Evolutionary conservation across 805 yeast genomes (phyloP).

Genomic region (Saturnispora besseyi): DNA sequence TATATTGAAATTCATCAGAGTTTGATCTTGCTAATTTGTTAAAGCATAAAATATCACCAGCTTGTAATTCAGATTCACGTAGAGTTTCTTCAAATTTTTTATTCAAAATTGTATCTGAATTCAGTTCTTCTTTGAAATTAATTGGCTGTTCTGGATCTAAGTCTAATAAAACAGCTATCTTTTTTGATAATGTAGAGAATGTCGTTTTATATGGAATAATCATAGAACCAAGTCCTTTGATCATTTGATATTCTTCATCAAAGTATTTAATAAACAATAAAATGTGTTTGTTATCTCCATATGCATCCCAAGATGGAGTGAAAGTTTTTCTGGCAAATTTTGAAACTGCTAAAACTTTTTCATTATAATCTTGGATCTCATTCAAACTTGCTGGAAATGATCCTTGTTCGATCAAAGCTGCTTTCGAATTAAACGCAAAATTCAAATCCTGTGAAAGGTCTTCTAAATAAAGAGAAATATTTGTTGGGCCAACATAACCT

Average conservation of each 20-base stretch:
- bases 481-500: slow-evolving; percentile 35
- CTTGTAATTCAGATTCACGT: slow-evolving; percentile 48
- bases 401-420: slow-evolving; percentile 9
- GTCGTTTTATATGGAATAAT: slow-evolving; percentile 41
- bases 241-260: slow-evolving; percentile 43
- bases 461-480: slow-evolving; percentile 52
- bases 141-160: slow-evolving; percentile 29
- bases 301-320: slow-evolving; percentile 18
- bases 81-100: slow-evolving; percentile 35
- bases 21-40: slow-evolving; percentile 7
- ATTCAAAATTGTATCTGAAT: slow-evolving; percentile 41
- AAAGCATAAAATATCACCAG: slow-evolving; percentile 56
- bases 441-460: slow-evolving; percentile 39
- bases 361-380: background rate
- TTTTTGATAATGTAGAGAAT: slow-evolving; percentile 33
- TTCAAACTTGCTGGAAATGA: slow-evolving; percentile 8
- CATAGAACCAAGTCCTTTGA: slow-evolving; percentile 61
- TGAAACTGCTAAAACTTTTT: slow-evolving; percentile 14
- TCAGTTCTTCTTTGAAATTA: slow-evolving; percentile 51
- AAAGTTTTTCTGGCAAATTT: background rate
- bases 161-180: slow-evolving; percentile 35
- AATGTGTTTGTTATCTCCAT: slow-evolving; percentile 22
- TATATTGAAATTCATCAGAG: slow-evolving; percentile 15
- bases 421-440: slow-evolving; percentile 22
- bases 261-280: slow-evolving; percentile 55